Base-by-base conservation (phyloP, 257 asterid genomes). In the Thymus quinquecostatus region DNA sequence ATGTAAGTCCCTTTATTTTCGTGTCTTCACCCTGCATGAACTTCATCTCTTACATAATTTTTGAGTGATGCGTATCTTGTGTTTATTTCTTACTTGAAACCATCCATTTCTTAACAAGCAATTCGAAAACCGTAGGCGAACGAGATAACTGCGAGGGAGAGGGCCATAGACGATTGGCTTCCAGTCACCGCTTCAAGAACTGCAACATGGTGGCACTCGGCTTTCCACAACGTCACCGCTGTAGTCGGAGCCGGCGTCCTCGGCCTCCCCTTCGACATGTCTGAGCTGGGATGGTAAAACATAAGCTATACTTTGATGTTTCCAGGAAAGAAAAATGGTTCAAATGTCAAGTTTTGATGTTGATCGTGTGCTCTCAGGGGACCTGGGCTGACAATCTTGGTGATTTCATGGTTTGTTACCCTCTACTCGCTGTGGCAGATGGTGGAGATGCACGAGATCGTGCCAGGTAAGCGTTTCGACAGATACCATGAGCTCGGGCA, bases 221-320 rank as follows among this genome's bases (percentile, higher is more conserved):
- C 89, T 51, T 82, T 84, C 67, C 89, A 82, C 82, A 82, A 84
- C 28, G 85, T 84, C 36, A 55, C 36, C 65, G 86, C 89, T 12
- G 77, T 82, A 53, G 89, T 84, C 27, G 89, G 86, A 38, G 89
- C 89, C 32, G 89, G 89, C 38, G 86, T 84, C 33, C 80, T 85
- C 33, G 47, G 85, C 48, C 78, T 85, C 76, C 89, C 89, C 13
- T 80, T 61, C 9, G 89, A 86, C 74, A 85, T 85, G 86, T 30
- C 89, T 2, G 66, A 76, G 61, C 74, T 85, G 0, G 86, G 86
- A 54, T 85, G 89, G 89, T 82, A 82, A 51, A 21, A 21, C 12
- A 21, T 10, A 57, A 32, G 12, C 61, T 9, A 1, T 5, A 55
- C 61, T 55, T 29, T 8, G 2, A 14, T 51, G 57, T 51, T 51